Evolutionary conservation across 2,329 filamentous ascomycete genomes (phyloP).

Genomic region (Pochonia chlamydosporia): DNA sequence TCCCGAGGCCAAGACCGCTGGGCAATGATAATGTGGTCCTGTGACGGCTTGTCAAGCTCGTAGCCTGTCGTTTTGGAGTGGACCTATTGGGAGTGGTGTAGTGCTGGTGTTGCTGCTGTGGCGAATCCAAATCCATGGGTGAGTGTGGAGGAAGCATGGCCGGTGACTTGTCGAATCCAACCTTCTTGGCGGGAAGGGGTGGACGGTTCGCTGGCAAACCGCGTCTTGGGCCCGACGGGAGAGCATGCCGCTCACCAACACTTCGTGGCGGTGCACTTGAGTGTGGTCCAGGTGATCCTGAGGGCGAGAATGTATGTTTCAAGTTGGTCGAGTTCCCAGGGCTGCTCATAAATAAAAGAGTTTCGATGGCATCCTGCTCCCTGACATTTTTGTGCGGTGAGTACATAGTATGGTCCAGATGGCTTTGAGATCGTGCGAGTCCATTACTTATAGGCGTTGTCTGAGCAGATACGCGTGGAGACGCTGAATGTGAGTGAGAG

Average conservation of each 20-base stretch:
- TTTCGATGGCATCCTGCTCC: slow-evolving; percentile 78
- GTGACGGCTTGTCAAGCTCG: slow-evolving; percentile 31
- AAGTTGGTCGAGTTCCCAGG: slow-evolving; percentile 64
- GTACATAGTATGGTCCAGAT: not conserved
- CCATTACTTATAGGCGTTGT: slow-evolving; percentile 21
- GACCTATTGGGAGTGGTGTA: slow-evolving; percentile 22
- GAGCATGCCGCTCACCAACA: slow-evolving; percentile 22
- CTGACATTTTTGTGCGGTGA: slow-evolving; percentile 11
- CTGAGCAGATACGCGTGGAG: slow-evolving; percentile 37
- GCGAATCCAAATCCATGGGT: slow-evolving; percentile 42
- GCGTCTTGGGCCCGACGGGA: slow-evolving; percentile 47
- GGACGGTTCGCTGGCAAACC: slow-evolving; percentile 44
- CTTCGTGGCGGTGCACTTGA: slow-evolving; percentile 9
- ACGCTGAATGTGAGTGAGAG: slow-evolving; percentile 42
- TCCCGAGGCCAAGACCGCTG: slow-evolving; percentile 38
- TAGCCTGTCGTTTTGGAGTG: slow-evolving; percentile 38
- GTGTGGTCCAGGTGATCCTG: slow-evolving; percentile 28
- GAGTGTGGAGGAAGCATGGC: slow-evolving; percentile 29
- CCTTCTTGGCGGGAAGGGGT: slow-evolving; percentile 34
- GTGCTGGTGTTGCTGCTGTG: slow-evolving; percentile 17
- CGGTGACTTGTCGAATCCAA: slow-evolving; percentile 43
- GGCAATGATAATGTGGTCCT: slow-evolving; percentile 42
- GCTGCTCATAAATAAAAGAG: slow-evolving; percentile 75
- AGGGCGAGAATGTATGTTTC: slow-evolving; percentile 47
- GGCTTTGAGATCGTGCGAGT: slow-evolving; percentile 35